Percentiles rank a stretch among this genome's conserved stretches.
Conservation (phyloP, 139 green algal genomes). For the Dunaliella primolecta region DNA sequence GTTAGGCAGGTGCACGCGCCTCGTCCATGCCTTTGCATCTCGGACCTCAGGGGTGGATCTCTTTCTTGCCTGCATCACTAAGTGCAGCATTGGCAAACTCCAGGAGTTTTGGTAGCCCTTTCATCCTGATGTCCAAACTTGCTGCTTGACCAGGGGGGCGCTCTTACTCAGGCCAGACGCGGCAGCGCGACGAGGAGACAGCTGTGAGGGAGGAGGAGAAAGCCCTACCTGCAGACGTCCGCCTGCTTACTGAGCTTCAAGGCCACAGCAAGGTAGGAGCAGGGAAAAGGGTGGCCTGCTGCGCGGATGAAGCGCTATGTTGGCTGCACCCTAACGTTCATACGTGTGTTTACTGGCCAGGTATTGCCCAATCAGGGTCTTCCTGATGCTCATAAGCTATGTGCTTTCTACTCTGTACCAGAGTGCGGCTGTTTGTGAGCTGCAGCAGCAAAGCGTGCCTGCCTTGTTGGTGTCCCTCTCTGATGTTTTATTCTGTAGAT, state of each 20-base stretch:
- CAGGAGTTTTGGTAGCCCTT: not conserved
- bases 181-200: not conserved
- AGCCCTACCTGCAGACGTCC: not conserved
- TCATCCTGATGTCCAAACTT: not conserved
- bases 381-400: not conserved
- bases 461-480: not conserved
- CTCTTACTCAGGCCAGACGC: not conserved
- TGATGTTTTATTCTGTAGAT: not conserved
- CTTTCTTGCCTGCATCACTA: not conserved
- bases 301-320: too few relatives aligned
- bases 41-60: not conserved
- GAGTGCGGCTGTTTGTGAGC: too few relatives aligned
- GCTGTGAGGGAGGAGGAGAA: slow-evolving; percentile 10
- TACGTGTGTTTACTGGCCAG: not conserved
- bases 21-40: not conserved
- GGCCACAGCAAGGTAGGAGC: slow-evolving; percentile 14
- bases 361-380: not conserved
- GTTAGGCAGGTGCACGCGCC: not conserved
- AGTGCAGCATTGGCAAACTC: not conserved
- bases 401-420: not conserved
- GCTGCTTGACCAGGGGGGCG: not conserved
- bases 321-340: too few relatives aligned
- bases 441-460: too few relatives aligned
- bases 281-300: not conserved
- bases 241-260: slow-evolving; percentile 5